phyloP scores from a whole-genome alignment of 805 yeast species.

The Cyberlindnera bimundalis region DNA sequence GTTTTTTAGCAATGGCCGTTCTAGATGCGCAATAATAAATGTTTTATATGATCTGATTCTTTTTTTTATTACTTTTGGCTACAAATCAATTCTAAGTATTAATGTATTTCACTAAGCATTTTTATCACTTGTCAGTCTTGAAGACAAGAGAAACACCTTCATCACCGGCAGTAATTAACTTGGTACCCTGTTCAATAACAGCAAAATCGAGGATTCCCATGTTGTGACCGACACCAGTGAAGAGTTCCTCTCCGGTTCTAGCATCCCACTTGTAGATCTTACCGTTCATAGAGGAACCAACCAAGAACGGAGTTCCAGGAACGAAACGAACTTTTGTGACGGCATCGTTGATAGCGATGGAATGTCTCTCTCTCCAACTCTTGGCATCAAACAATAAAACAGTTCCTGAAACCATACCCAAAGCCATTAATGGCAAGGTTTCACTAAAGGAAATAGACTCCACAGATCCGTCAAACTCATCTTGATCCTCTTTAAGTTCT shows the following conservation, averaged over 20 bases:
- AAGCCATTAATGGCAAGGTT: constrained; percentile 62
- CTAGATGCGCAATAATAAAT: no score
- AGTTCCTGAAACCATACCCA: constrained; percentile 87
- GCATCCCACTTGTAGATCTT: constrained; percentile 83
- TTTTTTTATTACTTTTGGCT: no score
- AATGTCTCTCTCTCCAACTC: constrained; percentile 82
- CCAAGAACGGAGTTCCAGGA: constrained; percentile 49
- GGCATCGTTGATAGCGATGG: constrained; percentile 71
- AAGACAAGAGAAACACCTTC: constrained; percentile 84
- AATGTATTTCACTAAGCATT: no score
- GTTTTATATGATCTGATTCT: no score
- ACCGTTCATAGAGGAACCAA: constrained; percentile 83
- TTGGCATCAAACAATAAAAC: constrained; percentile 77
- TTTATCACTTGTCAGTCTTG: constrained; percentile 13
- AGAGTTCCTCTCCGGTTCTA: constrained; percentile 74
- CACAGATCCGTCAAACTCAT: constrained; percentile 61
- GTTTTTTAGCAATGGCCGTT: no score
- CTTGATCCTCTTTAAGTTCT: constrained; percentile 52
- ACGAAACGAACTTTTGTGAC: constrained; percentile 76
- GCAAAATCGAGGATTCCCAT: constrained; percentile 91
- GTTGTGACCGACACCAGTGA: constrained; percentile 86
- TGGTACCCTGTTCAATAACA: constrained; percentile 58
- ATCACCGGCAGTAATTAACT: constrained; percentile 90
- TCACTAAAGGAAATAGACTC: constrained; percentile 85
- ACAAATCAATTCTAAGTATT: no score